Base-by-base conservation (phyloP, 2,329 filamentous ascomycete species). In the Sarocladiaceae sp. region DNA sequence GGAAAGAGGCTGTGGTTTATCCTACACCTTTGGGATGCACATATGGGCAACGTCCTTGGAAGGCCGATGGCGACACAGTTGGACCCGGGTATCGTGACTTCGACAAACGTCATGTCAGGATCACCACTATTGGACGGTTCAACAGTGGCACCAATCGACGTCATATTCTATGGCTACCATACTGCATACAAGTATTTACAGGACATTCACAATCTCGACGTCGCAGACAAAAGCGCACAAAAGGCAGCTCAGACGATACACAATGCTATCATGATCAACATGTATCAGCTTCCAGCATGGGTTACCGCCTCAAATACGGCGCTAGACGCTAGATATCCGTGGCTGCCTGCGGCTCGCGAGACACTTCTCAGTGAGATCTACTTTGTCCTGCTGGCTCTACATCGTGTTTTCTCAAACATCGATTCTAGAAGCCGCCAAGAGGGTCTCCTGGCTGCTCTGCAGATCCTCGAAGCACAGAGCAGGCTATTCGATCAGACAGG, bases 41-140 rank as follows among this genome's bases (percentile, higher is more conserved):
- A 48, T 19, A 48, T 48, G 47, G 47, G 39, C 20, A 27, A 41
- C 40, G 44, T 48, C n/a, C 44, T 48, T 19, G 47, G 44, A 31
- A 44, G 47, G 29, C 47, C 47, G 11, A 41, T 46, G 41, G 21
- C 31, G 10, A 45, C 46, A 6, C 31, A 19, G 26, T 19, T 48
- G 41, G 26, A 45, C 20, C 40, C 44, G 12, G 12, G 20, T 12
- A 19, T 16, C 24, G 40, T 44, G 9, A 26, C 40, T 21, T 33
- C 33, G 16, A 12, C 43, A 32, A 15, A 39, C 27, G 13, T 37
- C 12, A 16, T 26, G 9, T 20, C 26, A 42, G 34, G 3, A 9
- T 9, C 34, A 24, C 11, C 16, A 15, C 6, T 24, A 15, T 10
- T 20, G 29, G 18, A 21, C 16, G 23, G 21, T 13, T 27, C 19